These are phyloP conservation scores for Akanthomyces uredinophilus DNA, from an alignment of 2,329 filamentous ascomycete genomes.

Conservation along the genomic window DNA sequence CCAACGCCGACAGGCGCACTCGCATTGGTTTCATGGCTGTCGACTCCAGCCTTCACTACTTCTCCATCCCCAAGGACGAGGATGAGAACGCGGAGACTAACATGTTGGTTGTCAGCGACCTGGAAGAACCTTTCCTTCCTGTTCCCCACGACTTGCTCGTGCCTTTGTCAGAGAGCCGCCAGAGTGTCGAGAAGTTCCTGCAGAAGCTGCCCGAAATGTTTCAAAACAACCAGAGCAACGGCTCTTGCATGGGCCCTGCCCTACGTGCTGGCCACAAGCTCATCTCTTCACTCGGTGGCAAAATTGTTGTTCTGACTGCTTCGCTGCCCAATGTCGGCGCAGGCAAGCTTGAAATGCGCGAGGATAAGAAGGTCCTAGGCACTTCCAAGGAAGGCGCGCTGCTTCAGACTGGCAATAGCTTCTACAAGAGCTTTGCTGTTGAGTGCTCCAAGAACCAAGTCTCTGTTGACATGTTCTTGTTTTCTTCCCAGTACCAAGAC, in stretches of 20 bases:
- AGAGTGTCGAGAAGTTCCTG: conserved; percentile 88
- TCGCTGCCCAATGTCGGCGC: conserved; percentile 85
- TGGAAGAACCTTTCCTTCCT: conserved; percentile 94
- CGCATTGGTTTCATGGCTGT: conserved; percentile 92
- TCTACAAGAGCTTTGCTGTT: conserved; percentile 98
- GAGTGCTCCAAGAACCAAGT: conserved; percentile 99
- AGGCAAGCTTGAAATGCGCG: conserved; percentile 86
- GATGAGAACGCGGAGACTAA: conserved; percentile 79
- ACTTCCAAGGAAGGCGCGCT: conserved; percentile 87
- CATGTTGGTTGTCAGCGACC: conserved; percentile 90
- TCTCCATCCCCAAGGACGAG: conserved; percentile 83
- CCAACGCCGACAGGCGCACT: conserved; percentile 92
- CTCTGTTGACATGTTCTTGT: conserved; percentile 97
- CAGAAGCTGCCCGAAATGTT: conserved; percentile 94
- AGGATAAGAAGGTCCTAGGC: conserved; percentile 92
- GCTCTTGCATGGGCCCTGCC: conserved; percentile 92
- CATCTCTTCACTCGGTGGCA: conserved; percentile 89
- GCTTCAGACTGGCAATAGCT: conserved; percentile 87
- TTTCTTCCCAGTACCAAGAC: conserved; percentile 94
- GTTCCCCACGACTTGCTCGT: conserved; percentile 89
- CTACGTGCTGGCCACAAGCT: conserved; percentile 91
- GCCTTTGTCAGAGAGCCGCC: conserved; percentile 79
- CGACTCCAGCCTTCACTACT: conserved; percentile 92
- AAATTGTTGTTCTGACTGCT: conserved; percentile 86
- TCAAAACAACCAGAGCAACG: conserved; percentile 82